Evolutionary conservation across 129 eudicot species (phyloP).

Genomic region (Arctium lappa): DNA sequence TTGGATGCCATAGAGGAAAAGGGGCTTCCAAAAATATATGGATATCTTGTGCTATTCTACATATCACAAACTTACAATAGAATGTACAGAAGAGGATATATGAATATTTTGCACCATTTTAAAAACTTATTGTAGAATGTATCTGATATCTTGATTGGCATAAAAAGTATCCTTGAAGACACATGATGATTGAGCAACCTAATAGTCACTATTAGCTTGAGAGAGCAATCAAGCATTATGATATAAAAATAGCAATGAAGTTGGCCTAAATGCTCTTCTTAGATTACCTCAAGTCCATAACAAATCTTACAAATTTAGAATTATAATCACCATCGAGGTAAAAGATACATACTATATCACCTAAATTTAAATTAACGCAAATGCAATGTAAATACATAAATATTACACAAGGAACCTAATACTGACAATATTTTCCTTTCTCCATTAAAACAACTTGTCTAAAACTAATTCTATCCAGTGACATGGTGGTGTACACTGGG

Average conservation of each 20-base stretch:
- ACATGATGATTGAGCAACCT: not conserved
- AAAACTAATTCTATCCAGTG: not conserved
- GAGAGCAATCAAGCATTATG: not conserved
- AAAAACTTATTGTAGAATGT: not conserved
- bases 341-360: not conserved
- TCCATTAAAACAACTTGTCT: not conserved
- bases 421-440: not conserved
- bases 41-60: not conserved
- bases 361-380: not conserved
- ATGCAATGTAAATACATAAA: not conserved
- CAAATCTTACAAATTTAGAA: not conserved
- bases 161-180: not conserved
- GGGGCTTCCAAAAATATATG: not conserved
- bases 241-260: not conserved
- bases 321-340: not conserved
- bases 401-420: not conserved
- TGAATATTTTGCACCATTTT: not conserved
- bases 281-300: not conserved
- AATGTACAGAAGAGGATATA: not conserved
- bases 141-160: conserved; percentile 4
- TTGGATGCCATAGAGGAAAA: not conserved
- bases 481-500: not conserved
- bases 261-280: not conserved
- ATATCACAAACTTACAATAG: not conserved
- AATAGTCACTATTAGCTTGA: not conserved